Evolutionary conservation across 768 basidiomycete genomes (phyloP).

Genomic region (Roridomyces roridus): DNA sequence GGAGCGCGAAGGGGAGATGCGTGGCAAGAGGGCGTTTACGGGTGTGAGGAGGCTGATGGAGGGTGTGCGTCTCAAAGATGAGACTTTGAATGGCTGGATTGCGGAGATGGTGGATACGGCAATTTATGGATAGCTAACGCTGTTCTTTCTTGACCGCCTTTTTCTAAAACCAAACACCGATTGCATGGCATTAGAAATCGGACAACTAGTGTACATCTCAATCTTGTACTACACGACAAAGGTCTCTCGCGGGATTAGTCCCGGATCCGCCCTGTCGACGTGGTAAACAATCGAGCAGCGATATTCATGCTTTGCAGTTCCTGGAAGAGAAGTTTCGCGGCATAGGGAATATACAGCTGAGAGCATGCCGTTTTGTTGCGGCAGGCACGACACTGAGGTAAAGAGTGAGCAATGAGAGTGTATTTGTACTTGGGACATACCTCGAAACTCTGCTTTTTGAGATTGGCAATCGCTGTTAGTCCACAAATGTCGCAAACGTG

Average conservation of each 20-base stretch:
- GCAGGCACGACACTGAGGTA: slow-evolving; percentile 83
- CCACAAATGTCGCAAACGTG: slow-evolving; percentile 99
- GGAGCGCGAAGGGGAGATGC: slow-evolving; percentile 72
- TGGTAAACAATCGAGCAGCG: slow-evolving; percentile 85
- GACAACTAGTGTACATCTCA: too few relatives aligned
- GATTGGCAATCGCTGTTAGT: slow-evolving; percentile 94
- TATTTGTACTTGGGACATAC: slow-evolving; percentile 34
- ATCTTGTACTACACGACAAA: too few relatives aligned
- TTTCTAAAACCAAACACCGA: neutral
- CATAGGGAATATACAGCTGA: slow-evolving; percentile 93
- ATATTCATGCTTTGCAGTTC: slow-evolving; percentile 97
- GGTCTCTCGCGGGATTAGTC: slow-evolving; percentile 46
- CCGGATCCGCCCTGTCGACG: slow-evolving; percentile 85
- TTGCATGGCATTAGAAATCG: too few relatives aligned
- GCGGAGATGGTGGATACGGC: slow-evolving; percentile 54
- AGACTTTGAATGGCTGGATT: slow-evolving; percentile 63
- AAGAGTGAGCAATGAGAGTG: neutral
- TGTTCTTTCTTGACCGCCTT: slow-evolving; percentile 1
- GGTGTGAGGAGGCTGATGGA: slow-evolving; percentile 65
- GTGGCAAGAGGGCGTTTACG: slow-evolving; percentile 75
- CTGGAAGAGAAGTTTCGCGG: slow-evolving; percentile 94
- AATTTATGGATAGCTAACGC: too few relatives aligned
- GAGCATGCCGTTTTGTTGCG: slow-evolving; percentile 96
- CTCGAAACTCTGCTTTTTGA: slow-evolving; percentile 99
- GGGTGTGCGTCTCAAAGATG: slow-evolving; percentile 69